Percentiles rank a stretch among this genome's conserved stretches.
phyloP scores from a whole-genome alignment of 2,329 filamentous ascomycete species.

The Fusarium sacchari region DNA sequence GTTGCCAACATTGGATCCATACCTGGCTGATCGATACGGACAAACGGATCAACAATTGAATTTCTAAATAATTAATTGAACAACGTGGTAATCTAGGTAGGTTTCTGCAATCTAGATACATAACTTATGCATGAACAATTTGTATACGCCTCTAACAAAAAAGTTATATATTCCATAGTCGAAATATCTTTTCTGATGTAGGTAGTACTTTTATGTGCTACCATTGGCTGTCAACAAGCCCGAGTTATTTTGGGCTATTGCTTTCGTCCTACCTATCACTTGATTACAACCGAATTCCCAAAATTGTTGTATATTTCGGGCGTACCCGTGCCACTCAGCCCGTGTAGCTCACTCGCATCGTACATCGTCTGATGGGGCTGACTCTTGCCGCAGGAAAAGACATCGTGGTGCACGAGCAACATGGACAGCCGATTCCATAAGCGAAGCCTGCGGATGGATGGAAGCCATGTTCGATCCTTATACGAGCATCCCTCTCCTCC shows the following conservation, averaged over 20 bases:
- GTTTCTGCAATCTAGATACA: not conserved
- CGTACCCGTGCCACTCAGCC: slow-evolving; percentile 18
- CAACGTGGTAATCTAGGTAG: not conserved
- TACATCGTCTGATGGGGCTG: slow-evolving; percentile 33
- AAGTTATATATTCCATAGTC: not conserved
- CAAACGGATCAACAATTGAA: not conserved
- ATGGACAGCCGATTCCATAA: slow-evolving; percentile 35
- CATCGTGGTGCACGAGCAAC: slow-evolving; percentile 19
- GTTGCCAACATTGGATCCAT: not conserved
- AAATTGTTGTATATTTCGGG: slow-evolving; percentile 1
- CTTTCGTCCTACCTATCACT: slow-evolving; percentile 20
- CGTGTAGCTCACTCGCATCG: slow-evolving; percentile 23
- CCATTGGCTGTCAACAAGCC: slow-evolving; percentile 4
- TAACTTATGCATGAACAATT: not conserved
- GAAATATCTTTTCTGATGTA: not conserved
- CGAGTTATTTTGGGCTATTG: slow-evolving; percentile 25
- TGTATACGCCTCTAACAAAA: not conserved
- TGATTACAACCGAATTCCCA: slow-evolving; percentile 7
- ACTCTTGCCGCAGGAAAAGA: slow-evolving; percentile 33
- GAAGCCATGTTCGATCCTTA: slow-evolving; percentile 16
- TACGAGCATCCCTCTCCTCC: slow-evolving; percentile 18
- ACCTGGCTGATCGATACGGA: not conserved
- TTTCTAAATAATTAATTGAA: not conserved
- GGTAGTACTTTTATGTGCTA: not conserved
- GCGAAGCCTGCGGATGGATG: slow-evolving; percentile 35